phyloP scores from a whole-genome alignment of 805 yeast species.

The Metschnikowia aberdeeniae region DNA sequence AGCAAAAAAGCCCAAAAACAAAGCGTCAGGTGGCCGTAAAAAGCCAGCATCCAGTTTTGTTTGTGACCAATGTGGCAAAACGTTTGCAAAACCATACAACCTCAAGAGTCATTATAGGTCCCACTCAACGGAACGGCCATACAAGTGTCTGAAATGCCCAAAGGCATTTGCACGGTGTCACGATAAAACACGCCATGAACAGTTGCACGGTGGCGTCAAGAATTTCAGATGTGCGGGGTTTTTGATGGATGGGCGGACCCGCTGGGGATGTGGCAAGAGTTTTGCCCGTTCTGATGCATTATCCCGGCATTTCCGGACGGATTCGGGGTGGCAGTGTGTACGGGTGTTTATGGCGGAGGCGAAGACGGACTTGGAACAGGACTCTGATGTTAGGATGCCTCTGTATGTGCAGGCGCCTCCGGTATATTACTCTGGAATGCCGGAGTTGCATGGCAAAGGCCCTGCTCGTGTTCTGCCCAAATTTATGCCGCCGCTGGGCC shows the following conservation, averaged over 20 bases:
- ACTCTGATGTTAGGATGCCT: too few species aligned
- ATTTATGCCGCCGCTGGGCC: too few species aligned
- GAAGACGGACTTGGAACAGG: constrained; percentile 14
- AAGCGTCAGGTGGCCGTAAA: background rate
- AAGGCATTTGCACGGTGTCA: constrained; percentile 74
- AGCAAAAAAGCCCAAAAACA: too few species aligned
- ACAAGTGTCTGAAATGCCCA: constrained; percentile 57
- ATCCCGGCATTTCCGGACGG: constrained; percentile 71
- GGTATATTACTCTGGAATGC: too few species aligned
- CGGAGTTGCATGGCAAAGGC: too few species aligned
- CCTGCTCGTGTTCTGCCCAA: too few species aligned
- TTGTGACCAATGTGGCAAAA: constrained; percentile 43
- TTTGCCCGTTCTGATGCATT: constrained; percentile 79
- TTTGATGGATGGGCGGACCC: constrained; percentile 52
- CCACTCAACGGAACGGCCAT: constrained; percentile 67
- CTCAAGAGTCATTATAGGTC: constrained; percentile 48
- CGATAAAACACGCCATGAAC: constrained; percentile 72
- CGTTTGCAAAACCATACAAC: constrained; percentile 47
- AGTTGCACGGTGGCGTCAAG: constrained; percentile 69
- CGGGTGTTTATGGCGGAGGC: constrained; percentile 62
- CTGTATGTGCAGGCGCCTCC: too few species aligned
- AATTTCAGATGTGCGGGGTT: constrained; percentile 64
- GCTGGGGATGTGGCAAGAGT: constrained; percentile 73
- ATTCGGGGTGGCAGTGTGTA: constrained; percentile 68
- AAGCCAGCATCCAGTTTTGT: constrained; percentile 13